Evolutionary conservation across 2,329 filamentous ascomycete genomes (phyloP).

Genomic region (Colletotrichum sp.): DNA sequence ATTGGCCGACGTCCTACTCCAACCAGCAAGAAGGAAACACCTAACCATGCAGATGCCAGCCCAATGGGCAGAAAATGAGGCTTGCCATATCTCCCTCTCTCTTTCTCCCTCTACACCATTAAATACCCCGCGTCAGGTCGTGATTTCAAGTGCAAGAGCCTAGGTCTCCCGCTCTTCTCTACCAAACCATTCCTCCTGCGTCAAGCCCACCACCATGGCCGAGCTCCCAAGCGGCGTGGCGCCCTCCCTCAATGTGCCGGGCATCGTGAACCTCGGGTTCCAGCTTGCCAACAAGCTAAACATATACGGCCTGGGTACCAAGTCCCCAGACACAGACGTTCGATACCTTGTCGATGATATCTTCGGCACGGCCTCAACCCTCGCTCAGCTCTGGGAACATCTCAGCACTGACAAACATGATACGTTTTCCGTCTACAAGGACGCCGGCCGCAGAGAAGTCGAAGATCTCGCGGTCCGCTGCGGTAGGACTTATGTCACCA

Average conservation of each 20-base stretch:
- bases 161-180: neutral
- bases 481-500: neutral
- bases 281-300: conserved; percentile 11
- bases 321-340: neutral
- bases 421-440: neutral
- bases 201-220: neutral
- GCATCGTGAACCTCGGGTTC: conserved; percentile 5
- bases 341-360: neutral
- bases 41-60: neutral
- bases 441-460: conserved; percentile 1
- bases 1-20: neutral
- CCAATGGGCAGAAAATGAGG: conserved; percentile 11
- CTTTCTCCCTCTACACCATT: neutral
- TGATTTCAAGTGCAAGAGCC: neutral
- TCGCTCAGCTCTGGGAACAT: conserved; percentile 1
- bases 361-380: neutral
- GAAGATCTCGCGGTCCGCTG: conserved; percentile 5
- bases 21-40: neutral
- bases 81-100: neutral
- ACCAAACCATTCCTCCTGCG: neutral
- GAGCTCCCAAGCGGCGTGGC: neutral
- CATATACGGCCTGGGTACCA: neutral
- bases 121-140: conserved; percentile 14
- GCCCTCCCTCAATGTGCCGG: neutral
- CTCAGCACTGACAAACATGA: neutral